These are phyloP conservation scores for Citrus medica DNA, from an alignment of 345 rosid genomes.

Conservation along the genomic window DNA sequence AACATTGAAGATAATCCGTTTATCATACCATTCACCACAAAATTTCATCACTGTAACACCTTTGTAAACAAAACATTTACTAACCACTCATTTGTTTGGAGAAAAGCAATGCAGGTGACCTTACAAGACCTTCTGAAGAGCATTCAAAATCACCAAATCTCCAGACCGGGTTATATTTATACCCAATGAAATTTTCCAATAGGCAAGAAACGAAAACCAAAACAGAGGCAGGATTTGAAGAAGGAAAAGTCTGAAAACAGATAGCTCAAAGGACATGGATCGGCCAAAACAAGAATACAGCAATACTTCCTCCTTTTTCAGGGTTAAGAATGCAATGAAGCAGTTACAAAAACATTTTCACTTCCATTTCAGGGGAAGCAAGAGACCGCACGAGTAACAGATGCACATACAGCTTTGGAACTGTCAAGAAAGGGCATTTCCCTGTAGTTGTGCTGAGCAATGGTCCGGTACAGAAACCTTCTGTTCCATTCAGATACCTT, in stretches of 20 bases:
- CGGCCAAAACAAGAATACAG: neutral
- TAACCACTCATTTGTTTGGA: conserved; percentile 4
- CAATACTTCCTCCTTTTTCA: neutral
- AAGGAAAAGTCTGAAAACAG: neutral
- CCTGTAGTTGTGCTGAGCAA: neutral
- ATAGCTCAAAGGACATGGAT: neutral
- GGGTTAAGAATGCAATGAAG: conserved; percentile 1
- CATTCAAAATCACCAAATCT: neutral
- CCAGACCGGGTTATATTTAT: neutral
- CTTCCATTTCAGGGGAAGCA: neutral
- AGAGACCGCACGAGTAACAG: conserved; percentile 7
- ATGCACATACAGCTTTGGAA: neutral
- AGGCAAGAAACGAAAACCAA: neutral
- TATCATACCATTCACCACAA: neutral
- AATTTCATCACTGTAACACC: neutral
- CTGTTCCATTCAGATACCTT: too few relatives aligned
- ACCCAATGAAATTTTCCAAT: neutral
- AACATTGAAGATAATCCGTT: neutral
- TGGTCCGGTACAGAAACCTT: conserved; percentile 12
- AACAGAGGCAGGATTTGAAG: neutral
- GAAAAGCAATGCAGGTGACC: conserved; percentile 3
- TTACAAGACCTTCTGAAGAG: neutral
- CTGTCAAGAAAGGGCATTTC: conserved; percentile 19
- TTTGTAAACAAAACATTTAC: neutral
- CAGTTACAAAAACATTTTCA: conserved; percentile 8